Conservation (phyloP, 345 rosid species). For the Pugionium dolabratum region DNA sequence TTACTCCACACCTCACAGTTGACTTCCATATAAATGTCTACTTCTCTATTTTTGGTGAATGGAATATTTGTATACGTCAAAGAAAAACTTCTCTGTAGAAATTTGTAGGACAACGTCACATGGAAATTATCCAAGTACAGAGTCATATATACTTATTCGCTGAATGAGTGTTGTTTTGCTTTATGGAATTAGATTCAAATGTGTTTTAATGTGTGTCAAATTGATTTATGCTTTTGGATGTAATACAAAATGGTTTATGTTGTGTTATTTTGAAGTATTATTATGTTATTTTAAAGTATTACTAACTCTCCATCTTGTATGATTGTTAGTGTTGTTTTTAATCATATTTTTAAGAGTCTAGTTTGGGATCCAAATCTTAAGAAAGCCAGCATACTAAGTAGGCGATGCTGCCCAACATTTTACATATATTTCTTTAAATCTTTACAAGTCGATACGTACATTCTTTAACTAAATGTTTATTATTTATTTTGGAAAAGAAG, state of each 20-base stretch:
- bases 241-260: too few relatives aligned
- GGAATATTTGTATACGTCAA: constrained; percentile 29
- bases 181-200: constrained; percentile 6
- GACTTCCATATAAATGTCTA: constrained; percentile 27
- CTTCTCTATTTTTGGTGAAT: constrained; percentile 30
- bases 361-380: constrained; percentile 8
- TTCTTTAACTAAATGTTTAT: not conserved
- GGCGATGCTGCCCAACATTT: not conserved
- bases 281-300: too few relatives aligned
- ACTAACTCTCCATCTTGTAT: too few relatives aligned
- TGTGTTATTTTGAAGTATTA: too few relatives aligned
- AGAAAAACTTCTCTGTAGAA: not conserved
- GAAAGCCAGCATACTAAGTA: constrained; percentile 1
- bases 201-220: not conserved
- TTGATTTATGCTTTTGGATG: too few relatives aligned
- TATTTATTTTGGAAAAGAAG: too few relatives aligned
- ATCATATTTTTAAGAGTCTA: not conserved
- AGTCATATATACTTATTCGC: constrained; percentile 7
- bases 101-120: constrained; percentile 17
- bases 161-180: constrained; percentile 14
- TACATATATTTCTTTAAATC: constrained; percentile 19
- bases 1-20: constrained; percentile 32
- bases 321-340: not conserved
- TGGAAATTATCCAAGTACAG: constrained; percentile 16
- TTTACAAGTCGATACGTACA: not conserved